Percentiles rank a stretch among this genome's conserved stretches.
Evolutionary conservation across 1,139 yeast genomes (phyloP).

Genomic region (Taiozyma sp.): DNA sequence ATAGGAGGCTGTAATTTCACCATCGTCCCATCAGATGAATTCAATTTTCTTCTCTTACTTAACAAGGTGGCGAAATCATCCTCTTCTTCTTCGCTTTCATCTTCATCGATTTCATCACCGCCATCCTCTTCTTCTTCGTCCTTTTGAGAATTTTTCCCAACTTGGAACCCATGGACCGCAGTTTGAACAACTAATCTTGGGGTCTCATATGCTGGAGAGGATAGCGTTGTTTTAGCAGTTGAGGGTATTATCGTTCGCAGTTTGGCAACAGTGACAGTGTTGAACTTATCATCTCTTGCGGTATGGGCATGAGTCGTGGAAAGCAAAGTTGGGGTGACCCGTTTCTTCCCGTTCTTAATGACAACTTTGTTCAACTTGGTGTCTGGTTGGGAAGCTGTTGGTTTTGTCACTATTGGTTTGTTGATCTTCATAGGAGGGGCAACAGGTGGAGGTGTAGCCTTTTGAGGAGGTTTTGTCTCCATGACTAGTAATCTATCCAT

Average conservation of each 20-base stretch:
- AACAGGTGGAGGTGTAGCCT: neutral
- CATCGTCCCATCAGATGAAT: slow-evolving; percentile 4
- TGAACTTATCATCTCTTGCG: slow-evolving; percentile 11
- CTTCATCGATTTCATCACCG: slow-evolving; percentile 27
- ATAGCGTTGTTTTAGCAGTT: slow-evolving; percentile 18
- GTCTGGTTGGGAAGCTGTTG: slow-evolving; percentile 1
- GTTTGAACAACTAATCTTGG: slow-evolving; percentile 37
- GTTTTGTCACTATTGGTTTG: neutral
- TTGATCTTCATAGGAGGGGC: neutral
- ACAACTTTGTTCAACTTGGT: slow-evolving; percentile 27
- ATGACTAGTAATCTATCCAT: slow-evolving; percentile 38
- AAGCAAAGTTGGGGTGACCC: slow-evolving; percentile 83
- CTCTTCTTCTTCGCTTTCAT: slow-evolving; percentile 33
- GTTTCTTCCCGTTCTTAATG: slow-evolving; percentile 60
- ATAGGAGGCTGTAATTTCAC: slow-evolving; percentile 9
- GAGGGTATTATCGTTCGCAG: slow-evolving; percentile 5
- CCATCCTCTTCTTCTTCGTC: slow-evolving; percentile 31
- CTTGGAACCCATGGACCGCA: slow-evolving; percentile 25
- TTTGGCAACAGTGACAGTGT: slow-evolving; percentile 9
- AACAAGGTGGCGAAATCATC: slow-evolving; percentile 4
- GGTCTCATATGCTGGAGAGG: slow-evolving; percentile 27
- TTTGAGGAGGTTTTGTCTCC: slow-evolving; percentile 2
- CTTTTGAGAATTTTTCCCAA: slow-evolving; percentile 35
- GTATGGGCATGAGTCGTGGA: slow-evolving; percentile 29
- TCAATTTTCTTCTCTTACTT: slow-evolving; percentile 6